Conservation (phyloP, 495 filamentous ascomycete species). For the Penicillium lividum region DNA sequence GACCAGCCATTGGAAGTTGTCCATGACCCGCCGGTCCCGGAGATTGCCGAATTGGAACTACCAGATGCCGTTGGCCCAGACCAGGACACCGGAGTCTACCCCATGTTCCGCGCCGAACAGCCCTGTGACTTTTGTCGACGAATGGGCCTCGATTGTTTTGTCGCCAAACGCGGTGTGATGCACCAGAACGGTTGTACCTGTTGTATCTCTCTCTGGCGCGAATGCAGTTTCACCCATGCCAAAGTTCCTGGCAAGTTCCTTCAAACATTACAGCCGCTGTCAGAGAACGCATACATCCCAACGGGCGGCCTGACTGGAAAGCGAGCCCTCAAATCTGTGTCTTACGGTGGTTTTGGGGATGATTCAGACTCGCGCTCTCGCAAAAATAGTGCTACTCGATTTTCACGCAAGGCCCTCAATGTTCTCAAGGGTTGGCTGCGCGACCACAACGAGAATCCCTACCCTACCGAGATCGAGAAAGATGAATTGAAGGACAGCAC, state of each 20-base stretch:
- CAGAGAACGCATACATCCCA: constrained; percentile 47
- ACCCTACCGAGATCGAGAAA: constrained; percentile 80
- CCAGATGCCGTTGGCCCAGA: constrained; percentile 31
- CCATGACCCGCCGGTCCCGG: constrained; percentile 32
- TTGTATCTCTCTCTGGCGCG: constrained; percentile 72
- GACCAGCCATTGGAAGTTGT: constrained; percentile 42
- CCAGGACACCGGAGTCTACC: constrained; percentile 41
- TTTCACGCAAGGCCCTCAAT: constrained; percentile 71
- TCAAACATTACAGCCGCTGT: constrained; percentile 52
- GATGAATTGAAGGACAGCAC: constrained; percentile 69
- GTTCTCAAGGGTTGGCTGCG: constrained; percentile 78
- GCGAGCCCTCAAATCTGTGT: constrained; percentile 42
- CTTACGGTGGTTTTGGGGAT: constrained; percentile 36
- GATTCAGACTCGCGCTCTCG: constrained; percentile 49
- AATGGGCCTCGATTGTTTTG: constrained; percentile 73
- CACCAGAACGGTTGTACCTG: constrained; percentile 67
- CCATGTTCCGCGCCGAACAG: constrained; percentile 49
- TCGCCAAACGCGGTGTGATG: constrained; percentile 66
- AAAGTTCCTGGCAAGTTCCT: constrained; percentile 48
- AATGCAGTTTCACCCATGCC: constrained; percentile 67
- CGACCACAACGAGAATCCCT: constrained; percentile 72
- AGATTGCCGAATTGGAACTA: constrained; percentile 27
- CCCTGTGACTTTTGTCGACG: constrained; percentile 73
- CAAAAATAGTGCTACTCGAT: constrained; percentile 54
- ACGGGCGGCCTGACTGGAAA: constrained; percentile 40